A percentile compares a stretch with the other conserved stretches of the same genome.
Evolutionary conservation across 2,329 filamentous ascomycete genomes (phyloP).

Genomic region (Trichophyton benhamiae): DNA sequence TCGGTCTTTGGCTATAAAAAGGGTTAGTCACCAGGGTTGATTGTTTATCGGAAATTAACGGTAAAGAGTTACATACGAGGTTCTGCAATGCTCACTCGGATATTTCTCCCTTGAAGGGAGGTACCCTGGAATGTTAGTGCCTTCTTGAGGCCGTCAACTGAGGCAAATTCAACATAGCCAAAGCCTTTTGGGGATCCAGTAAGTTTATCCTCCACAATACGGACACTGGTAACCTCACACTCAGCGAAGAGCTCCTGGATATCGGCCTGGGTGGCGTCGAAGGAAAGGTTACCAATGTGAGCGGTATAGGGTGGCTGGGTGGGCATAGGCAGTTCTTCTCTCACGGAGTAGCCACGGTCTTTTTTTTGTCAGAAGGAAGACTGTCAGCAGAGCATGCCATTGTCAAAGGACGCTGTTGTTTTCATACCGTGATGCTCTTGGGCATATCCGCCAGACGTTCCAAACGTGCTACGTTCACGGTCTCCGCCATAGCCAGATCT

Average conservation of each 20-base stretch:
- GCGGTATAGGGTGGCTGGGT: slow-evolving; percentile 90
- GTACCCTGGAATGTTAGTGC: slow-evolving; percentile 72
- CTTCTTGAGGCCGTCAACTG: slow-evolving; percentile 78
- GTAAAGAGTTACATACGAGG: slow-evolving; percentile 58
- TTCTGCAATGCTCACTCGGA: slow-evolving; percentile 91
- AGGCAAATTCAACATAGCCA: slow-evolving; percentile 89
- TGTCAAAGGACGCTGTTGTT: not conserved
- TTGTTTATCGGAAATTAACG: not conserved
- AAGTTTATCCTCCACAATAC: slow-evolving; percentile 93
- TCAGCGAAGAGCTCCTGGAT: slow-evolving; percentile 75
- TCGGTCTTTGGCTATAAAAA: slow-evolving; percentile 70
- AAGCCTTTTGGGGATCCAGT: slow-evolving; percentile 94
- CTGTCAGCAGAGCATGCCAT: slow-evolving; percentile 3
- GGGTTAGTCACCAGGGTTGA: not conserved
- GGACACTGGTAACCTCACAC: slow-evolving; percentile 78
- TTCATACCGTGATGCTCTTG: not conserved
- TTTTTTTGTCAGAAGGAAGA: not conserved
- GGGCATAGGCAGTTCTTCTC: slow-evolving; percentile 71
- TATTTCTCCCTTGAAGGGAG: slow-evolving; percentile 74
- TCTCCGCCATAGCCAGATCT: slow-evolving; percentile 38
- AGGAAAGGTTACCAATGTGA: slow-evolving; percentile 91
- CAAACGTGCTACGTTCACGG: slow-evolving; percentile 28
- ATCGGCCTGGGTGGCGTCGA: slow-evolving; percentile 75
- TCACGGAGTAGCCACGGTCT: slow-evolving; percentile 27
- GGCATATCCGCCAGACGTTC: not conserved